Base-by-base conservation (phyloP, 805 yeast species). In the Saccharomycopsis sp. region DNA sequence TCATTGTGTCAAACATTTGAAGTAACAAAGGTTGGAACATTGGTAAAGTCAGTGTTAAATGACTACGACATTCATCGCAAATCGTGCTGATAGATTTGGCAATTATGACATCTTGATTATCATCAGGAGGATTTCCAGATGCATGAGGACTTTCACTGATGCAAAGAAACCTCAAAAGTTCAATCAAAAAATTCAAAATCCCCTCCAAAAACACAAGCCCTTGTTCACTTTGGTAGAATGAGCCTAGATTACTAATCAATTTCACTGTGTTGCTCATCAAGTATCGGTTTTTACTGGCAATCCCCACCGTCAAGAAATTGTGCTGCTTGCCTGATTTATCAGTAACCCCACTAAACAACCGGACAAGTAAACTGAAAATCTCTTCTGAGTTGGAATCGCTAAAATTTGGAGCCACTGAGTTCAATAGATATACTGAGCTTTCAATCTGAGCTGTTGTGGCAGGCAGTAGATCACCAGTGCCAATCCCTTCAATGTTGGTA, bases 211-310 rank as follows among this genome's bases (percentile, higher is more conserved):
- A 73, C 2, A 51, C 48, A 7, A 54, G 46, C 3, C 83, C 83
- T 4, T 44, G 48, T 0, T 60, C 50, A 0, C 65, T 53, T 48
- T 69, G 69, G 54, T 79, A 80, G 51, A 71, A 82, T 54, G 75
- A 73, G 31, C 70, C 75, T 31, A 77, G 66, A 0, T 76, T 67
- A 0, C 86, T 73, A 4, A 84, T 60, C 34, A 77, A 71, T 35
- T 66, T 67, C 4, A 80, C 71, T 2, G 75, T 65, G 0, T 82
- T 72, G 34, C 69, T 65, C 25, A 67, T 53, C 3, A 71, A 59
- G 32, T 59, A 53, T 4, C 43, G 30, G 27, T 45, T 50, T 29
- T 45, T 47, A 15, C 55, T 53, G 0, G 41, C 15, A 3, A 50
- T 43, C 20, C 48, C 53, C 3, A 48, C 41, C 4, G 47, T 36